Conservation (phyloP, 2,329 filamentous ascomycete genomes). For the Cytospora piceae region DNA sequence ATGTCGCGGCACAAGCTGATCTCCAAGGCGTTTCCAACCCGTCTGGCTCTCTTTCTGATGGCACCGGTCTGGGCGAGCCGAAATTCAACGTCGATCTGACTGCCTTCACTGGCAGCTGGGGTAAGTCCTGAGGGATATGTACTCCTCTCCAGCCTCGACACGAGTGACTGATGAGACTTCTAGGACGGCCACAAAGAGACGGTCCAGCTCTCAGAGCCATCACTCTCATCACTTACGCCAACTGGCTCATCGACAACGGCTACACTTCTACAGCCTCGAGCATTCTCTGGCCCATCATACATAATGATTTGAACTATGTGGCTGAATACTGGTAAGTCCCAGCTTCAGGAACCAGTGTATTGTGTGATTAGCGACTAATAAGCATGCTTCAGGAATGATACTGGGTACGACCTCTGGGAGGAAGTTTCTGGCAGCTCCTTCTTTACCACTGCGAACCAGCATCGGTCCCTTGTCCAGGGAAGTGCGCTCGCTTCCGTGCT, state of each 20-base stretch:
- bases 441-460: slow-evolving; percentile 73
- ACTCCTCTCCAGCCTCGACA: background rate
- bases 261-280: slow-evolving; percentile 59
- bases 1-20: slow-evolving; percentile 67
- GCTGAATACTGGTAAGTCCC: slow-evolving; percentile 66
- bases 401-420: slow-evolving; percentile 81
- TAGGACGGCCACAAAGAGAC: slow-evolving; percentile 74
- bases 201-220: slow-evolving; percentile 78
- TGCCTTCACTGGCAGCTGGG: slow-evolving; percentile 71
- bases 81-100: slow-evolving; percentile 71
- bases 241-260: slow-evolving; percentile 71
- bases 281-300: slow-evolving; percentile 73
- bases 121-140: slow-evolving; percentile 32
- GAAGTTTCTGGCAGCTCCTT: slow-evolving; percentile 78
- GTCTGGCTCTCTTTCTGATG: slow-evolving; percentile 60
- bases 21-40: slow-evolving; percentile 72
- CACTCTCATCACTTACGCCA: slow-evolving; percentile 71
- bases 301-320: slow-evolving; percentile 77
- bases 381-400: slow-evolving; percentile 49
- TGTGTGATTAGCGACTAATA: slow-evolving; percentile 10
- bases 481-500: slow-evolving; percentile 66
- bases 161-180: slow-evolving; percentile 7
- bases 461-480: slow-evolving; percentile 72
- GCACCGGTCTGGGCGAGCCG: slow-evolving; percentile 67
- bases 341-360: background rate